Percentiles rank a stretch among this genome's conserved stretches.
These are phyloP conservation scores for Nemania serpens DNA, from an alignment of 2,329 filamentous ascomycete genomes.

Conservation along the genomic window DNA sequence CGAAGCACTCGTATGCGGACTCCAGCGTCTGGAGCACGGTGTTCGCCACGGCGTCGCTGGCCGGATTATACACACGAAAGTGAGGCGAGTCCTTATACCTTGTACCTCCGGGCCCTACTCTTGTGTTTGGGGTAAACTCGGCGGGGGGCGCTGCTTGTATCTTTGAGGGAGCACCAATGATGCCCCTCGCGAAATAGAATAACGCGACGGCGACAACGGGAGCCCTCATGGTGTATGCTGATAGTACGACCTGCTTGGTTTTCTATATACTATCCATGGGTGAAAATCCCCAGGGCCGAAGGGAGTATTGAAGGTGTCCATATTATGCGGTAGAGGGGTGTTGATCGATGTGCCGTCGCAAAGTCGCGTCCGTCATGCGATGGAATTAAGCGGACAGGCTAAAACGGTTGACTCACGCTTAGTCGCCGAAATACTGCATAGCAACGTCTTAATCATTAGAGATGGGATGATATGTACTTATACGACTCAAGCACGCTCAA, in stretches of 20 bases:
- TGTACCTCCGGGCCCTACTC: slow-evolving; percentile 39
- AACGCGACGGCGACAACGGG: background rate
- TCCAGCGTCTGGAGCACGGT: slow-evolving; percentile 49
- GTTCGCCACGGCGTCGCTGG: slow-evolving; percentile 39
- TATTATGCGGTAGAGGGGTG: background rate
- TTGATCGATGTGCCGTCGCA: background rate
- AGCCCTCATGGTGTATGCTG: background rate
- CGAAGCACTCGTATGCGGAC: slow-evolving; percentile 50
- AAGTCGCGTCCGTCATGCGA: background rate
- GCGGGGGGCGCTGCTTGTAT: slow-evolving; percentile 30
- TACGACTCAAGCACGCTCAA: background rate
- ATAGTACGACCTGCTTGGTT: background rate
- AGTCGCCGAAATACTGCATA: background rate
- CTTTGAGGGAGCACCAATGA: slow-evolving; percentile 23
- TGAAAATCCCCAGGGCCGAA: background rate
- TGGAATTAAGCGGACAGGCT: slow-evolving; percentile 32
- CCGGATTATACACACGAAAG: slow-evolving; percentile 46
- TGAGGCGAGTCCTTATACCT: slow-evolving; percentile 45
- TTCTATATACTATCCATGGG: background rate
- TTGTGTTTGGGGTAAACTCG: slow-evolving; percentile 37
- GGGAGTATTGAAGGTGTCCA: background rate
- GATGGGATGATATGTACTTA: background rate
- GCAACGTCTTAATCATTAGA: background rate
- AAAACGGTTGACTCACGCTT: slow-evolving; percentile 25
- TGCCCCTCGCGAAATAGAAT: background rate